These are phyloP conservation scores for Naganishia kalamii DNA, from an alignment of 768 basidiomycete genomes.

Conservation along the genomic window DNA sequence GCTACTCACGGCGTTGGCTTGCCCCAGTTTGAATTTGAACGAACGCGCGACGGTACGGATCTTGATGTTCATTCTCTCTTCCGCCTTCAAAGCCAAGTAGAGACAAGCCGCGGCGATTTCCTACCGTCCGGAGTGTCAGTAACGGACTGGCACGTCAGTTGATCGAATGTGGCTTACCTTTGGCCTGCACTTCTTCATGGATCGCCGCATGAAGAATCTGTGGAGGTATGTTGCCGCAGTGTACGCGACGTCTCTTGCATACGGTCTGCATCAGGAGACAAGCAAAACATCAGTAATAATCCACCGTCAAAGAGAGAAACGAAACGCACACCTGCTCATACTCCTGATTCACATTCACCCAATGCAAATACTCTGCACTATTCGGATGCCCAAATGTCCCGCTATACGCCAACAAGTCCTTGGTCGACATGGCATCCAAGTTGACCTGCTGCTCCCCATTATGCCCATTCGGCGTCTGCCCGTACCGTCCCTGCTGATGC, in stretches of 20 bases:
- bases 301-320: neutral
- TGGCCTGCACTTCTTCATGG: neutral
- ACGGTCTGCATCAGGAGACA: neutral
- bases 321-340: slow-evolving; percentile 15
- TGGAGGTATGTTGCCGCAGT: slow-evolving; percentile 16
- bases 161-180: neutral
- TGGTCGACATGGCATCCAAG: neutral
- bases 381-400: slow-evolving; percentile 1
- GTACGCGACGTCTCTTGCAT: slow-evolving; percentile 10
- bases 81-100: slow-evolving; percentile 17
- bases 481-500: neutral
- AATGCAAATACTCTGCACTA: slow-evolving; percentile 9
- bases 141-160: neutral
- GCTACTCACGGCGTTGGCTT: neutral
- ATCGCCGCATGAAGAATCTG: slow-evolving; percentile 21
- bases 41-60: slow-evolving; percentile 8
- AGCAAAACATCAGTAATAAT: neutral
- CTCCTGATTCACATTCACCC: slow-evolving; percentile 7
- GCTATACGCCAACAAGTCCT: neutral
- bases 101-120: slow-evolving; percentile 19
- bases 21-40: neutral
- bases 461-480: neutral
- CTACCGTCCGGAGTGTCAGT: neutral
- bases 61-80: slow-evolving; percentile 18
- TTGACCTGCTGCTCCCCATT: slow-evolving; percentile 10